phyloP scores from a whole-genome alignment of 1,284 basidiomycete genomes.

The Nidula niveotomentosa region DNA sequence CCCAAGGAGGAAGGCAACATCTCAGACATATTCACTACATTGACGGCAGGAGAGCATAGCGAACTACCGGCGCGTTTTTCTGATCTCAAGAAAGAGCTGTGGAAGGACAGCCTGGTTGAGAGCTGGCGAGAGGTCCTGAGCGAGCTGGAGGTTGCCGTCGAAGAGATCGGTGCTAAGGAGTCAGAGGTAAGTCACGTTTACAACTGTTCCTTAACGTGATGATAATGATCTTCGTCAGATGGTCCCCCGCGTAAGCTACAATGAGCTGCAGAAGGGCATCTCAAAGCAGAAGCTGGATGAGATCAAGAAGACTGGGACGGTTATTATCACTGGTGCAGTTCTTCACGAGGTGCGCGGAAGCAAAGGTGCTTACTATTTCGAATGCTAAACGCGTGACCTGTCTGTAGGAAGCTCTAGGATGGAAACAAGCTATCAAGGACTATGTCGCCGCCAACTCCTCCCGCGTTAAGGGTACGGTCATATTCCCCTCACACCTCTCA shows the following conservation, averaged over 20 bases:
- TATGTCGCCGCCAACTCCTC: constrained; percentile 55
- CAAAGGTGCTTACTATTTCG: too few relatives aligned
- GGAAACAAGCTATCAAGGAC: constrained; percentile 57
- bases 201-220: constrained; percentile 1
- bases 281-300: constrained; percentile 35
- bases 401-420: constrained; percentile 55
- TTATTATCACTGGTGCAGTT: constrained; percentile 63
- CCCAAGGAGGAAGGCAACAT: constrained; percentile 46
- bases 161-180: constrained; percentile 44
- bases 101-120: constrained; percentile 45
- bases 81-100: constrained; percentile 56
- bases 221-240: constrained; percentile 34
- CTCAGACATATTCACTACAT: constrained; percentile 56
- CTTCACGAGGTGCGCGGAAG: constrained; percentile 37
- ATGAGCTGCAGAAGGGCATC: constrained; percentile 43
- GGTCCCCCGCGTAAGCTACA: constrained; percentile 55
- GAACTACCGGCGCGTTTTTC: constrained; percentile 57
- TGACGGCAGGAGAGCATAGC: constrained; percentile 39
- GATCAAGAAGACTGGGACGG: constrained; percentile 58
- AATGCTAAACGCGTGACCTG: constrained; percentile 1
- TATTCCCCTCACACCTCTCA: neutral
- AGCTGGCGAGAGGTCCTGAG: constrained; percentile 58
- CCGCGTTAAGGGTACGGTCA: constrained; percentile 43
- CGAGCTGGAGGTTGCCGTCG: constrained; percentile 42
- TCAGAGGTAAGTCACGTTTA: constrained; percentile 29